Evolutionary conservation across 192 early-diverging fungal genomes (phyloP).

Genomic region (Coemansia sp.): DNA sequence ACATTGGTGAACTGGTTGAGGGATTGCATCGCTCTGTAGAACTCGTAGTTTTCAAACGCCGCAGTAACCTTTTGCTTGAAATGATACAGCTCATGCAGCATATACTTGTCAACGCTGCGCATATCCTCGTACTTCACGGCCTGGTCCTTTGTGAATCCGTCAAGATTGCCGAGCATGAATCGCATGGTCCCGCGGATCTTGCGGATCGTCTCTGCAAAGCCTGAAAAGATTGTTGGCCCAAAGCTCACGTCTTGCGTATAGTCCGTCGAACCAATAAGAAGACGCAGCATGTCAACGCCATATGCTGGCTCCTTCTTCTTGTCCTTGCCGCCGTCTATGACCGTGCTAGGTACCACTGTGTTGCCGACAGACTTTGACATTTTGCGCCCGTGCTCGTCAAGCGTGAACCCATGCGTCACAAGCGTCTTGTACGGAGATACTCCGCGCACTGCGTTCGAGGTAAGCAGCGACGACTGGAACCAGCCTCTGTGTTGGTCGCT

Average conservation of each 20-base stretch:
- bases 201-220: conserved; percentile 68
- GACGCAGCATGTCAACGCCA: conserved; percentile 73
- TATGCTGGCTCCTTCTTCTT: conserved; percentile 70
- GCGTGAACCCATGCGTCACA: conserved; percentile 81
- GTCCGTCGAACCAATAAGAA: conserved; percentile 76
- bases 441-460: conserved; percentile 68
- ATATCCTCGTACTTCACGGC: conserved; percentile 59
- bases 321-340: conserved; percentile 75
- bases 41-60: conserved; percentile 65
- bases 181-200: conserved; percentile 76
- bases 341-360: conserved; percentile 63
- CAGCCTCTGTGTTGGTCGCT: conserved; percentile 85
- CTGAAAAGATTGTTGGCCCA: conserved; percentile 65
- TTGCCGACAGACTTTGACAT: conserved; percentile 88
- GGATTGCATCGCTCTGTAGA: conserved; percentile 65
- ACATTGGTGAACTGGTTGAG: conserved; percentile 70
- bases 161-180: conserved; percentile 77
- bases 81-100: conserved; percentile 67
- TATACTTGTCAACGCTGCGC: conserved; percentile 47
- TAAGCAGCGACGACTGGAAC: conserved; percentile 83
- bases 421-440: conserved; percentile 69
- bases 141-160: conserved; percentile 56
- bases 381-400: conserved; percentile 78
- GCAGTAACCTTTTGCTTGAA: conserved; percentile 59
- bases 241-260: conserved; percentile 76